Conservation (phyloP, 2,329 filamentous ascomycete genomes). For the Hyphodiscus sp. region DNA sequence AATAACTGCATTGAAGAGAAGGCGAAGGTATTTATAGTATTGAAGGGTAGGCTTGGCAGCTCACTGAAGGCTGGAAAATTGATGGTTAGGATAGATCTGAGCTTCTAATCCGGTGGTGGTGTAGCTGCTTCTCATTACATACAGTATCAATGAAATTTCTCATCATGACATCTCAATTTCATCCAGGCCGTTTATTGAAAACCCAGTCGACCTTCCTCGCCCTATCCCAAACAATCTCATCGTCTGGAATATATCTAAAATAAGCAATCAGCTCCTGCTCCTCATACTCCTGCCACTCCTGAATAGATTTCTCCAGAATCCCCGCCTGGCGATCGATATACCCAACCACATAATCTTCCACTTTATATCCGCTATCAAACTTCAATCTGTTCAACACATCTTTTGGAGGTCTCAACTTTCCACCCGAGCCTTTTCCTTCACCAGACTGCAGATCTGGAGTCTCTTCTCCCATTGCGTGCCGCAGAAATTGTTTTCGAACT, state of each 20-base stretch:
- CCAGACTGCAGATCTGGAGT: neutral
- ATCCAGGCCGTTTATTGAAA: neutral
- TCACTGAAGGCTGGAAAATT: too few relatives aligned
- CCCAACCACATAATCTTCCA: slow-evolving; percentile 2
- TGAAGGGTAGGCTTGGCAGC: too few relatives aligned
- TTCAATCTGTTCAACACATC: slow-evolving; percentile 1
- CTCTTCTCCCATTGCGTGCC: neutral
- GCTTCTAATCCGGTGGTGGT: too few relatives aligned
- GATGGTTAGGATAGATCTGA: too few relatives aligned
- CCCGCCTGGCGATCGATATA: slow-evolving; percentile 8
- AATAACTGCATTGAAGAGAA: too few relatives aligned
- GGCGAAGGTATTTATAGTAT: too few relatives aligned
- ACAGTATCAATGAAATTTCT: too few relatives aligned
- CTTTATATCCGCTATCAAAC: slow-evolving; percentile 2
- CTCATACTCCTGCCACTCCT: slow-evolving; percentile 3
- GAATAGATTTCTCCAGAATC: slow-evolving; percentile 3
- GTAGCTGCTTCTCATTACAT: too few relatives aligned
- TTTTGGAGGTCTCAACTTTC: slow-evolving; percentile 1
- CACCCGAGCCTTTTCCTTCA: neutral
- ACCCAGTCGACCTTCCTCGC: neutral
- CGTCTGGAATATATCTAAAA: neutral
- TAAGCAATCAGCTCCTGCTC: slow-evolving; percentile 4
- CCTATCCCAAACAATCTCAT: neutral
- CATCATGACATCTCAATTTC: neutral
- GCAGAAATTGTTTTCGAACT: slow-evolving; percentile 1